Conservation (phyloP, 2,329 filamentous ascomycete species). For the Dothidotthia symphoricarpi region DNA sequence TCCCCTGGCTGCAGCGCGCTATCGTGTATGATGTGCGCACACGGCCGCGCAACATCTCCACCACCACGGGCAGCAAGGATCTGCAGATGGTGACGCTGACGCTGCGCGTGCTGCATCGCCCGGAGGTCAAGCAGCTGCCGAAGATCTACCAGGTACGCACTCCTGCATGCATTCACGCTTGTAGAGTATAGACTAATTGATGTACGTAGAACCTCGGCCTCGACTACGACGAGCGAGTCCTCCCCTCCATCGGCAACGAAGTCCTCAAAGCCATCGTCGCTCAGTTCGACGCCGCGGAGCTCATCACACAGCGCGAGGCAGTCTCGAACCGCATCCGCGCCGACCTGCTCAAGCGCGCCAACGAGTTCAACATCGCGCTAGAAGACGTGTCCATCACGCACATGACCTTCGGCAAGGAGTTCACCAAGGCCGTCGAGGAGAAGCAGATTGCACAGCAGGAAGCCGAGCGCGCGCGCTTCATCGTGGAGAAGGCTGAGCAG, state of each 20-base stretch:
- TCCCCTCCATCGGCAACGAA: conserved; percentile 56
- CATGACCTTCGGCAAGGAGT: conserved; percentile 99
- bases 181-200: no score
- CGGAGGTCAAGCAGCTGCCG: conserved; percentile 86
- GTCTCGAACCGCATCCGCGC: conserved; percentile 91
- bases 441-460: conserved; percentile 99
- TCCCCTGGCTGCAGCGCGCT: conserved; percentile 92
- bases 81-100: conserved; percentile 99
- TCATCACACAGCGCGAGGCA: conserved; percentile 98
- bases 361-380: conserved; percentile 98
- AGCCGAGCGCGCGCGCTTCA: conserved; percentile 93
- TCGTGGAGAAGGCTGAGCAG: conserved; percentile 98
- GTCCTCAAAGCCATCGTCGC: conserved; percentile 56
- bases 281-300: conserved; percentile 55
- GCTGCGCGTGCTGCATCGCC: conserved; percentile 88
- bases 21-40: conserved; percentile 97
- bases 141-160: conserved; percentile 92
- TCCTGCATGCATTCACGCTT: neutral
- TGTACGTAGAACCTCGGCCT: conserved; percentile 85
- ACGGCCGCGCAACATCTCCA: conserved; percentile 94
- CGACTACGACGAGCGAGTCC: conserved; percentile 80
- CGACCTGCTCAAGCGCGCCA: conserved; percentile 86
- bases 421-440: conserved; percentile 98
- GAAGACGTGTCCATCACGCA: conserved; percentile 99
- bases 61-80: conserved; percentile 97